Conservation (phyloP, 208 protist species). For the Wallacemonas rigidus region DNA sequence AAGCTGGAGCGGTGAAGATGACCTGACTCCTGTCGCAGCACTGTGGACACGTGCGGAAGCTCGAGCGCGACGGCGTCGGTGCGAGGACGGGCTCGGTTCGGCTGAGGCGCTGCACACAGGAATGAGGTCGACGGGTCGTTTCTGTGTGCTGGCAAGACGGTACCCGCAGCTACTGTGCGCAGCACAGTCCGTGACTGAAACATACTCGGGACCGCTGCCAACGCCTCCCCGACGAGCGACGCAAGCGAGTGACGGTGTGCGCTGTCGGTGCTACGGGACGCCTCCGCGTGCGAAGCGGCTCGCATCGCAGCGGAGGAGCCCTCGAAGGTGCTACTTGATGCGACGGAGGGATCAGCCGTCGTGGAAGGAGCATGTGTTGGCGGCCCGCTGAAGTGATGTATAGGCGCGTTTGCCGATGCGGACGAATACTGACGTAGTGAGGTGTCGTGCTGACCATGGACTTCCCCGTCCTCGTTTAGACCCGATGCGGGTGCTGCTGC, state of each 20-base stretch:
- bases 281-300: neutral
- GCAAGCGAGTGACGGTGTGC: neutral
- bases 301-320: neutral
- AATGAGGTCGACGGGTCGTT: too few relatives aligned
- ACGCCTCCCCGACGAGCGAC: neutral
- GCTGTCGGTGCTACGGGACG: neutral
- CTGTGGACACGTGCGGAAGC: conserved; percentile 49
- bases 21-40: conserved; percentile 38
- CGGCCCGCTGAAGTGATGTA: neutral
- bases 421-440: neutral
- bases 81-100: too few relatives aligned
- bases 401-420: neutral
- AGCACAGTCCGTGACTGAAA: too few relatives aligned
- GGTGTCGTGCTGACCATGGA: too few relatives aligned
- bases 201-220: too few relatives aligned
- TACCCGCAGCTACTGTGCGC: too few relatives aligned
- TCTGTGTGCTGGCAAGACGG: too few relatives aligned
- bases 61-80: conserved; percentile 46
- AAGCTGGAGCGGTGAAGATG: conserved; percentile 14
- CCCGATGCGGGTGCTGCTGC: too few relatives aligned
- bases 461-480: too few relatives aligned
- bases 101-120: too few relatives aligned
- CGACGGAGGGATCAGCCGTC: neutral
- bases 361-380: neutral
- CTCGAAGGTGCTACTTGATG: neutral